Evolutionary conservation across 345 rosid genomes (phyloP).

Genomic region (Boechera stricta): DNA sequence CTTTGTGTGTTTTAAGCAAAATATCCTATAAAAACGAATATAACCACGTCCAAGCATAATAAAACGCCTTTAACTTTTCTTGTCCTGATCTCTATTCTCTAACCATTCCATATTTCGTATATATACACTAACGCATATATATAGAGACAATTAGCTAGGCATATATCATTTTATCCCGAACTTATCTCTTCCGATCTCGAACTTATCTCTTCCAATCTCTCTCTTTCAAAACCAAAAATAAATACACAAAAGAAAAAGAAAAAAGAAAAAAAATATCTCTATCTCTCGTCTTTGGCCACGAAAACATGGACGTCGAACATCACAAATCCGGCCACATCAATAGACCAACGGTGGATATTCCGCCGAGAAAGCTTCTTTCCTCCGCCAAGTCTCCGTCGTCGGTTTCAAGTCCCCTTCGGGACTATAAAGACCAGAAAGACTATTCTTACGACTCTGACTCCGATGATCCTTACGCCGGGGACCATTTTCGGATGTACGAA

Average conservation of each 20-base stretch:
- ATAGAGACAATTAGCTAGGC: constrained; percentile 1
- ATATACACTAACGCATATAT: constrained; percentile 17
- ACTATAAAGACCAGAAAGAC: constrained; percentile 36
- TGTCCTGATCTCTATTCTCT: background rate
- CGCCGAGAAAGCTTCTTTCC: constrained; percentile 64
- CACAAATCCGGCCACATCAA: constrained; percentile 48
- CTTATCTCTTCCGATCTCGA: constrained; percentile 25
- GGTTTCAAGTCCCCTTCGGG: constrained; percentile 24
- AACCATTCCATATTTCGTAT: background rate
- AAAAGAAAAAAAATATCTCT: background rate
- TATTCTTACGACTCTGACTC: constrained; percentile 47
- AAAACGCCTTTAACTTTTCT: background rate
- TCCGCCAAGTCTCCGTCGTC: constrained; percentile 24
- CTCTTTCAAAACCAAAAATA: background rate
- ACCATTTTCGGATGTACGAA: constrained; percentile 90
- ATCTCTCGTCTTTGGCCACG: constrained; percentile 10
- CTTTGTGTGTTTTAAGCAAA: background rate
- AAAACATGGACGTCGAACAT: constrained; percentile 59
- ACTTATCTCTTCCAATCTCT: constrained; percentile 22
- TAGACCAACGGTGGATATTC: constrained; percentile 58
- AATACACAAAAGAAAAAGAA: background rate
- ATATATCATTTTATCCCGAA: constrained; percentile 22
- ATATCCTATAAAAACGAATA: background rate
- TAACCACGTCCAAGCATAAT: background rate
- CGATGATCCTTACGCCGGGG: constrained; percentile 69